Conservation (phyloP, 768 basidiomycete genomes). For the Sutorius australiensis region DNA sequence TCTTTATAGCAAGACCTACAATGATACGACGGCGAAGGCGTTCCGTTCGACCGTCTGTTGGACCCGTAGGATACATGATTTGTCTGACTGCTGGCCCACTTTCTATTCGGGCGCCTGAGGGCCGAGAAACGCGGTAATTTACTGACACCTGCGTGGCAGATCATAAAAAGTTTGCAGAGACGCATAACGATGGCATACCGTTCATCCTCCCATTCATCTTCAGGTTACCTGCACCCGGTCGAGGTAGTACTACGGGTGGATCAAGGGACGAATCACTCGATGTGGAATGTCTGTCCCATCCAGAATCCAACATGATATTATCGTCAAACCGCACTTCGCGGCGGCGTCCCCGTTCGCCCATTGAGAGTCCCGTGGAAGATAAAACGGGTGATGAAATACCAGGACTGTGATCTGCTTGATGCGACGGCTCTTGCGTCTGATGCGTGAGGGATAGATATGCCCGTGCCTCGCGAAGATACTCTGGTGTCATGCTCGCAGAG, state of each 20-base stretch:
- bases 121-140: conserved; percentile 32
- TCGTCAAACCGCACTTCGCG: conserved; percentile 34
- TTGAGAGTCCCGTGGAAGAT: conserved; percentile 30
- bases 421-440: conserved; percentile 11
- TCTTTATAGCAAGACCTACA: conserved; percentile 50
- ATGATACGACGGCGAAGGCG: conserved; percentile 30
- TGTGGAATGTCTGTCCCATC: conserved; percentile 29
- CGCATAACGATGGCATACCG: conserved; percentile 13
- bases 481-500: conserved; percentile 31
- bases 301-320: conserved; percentile 28
- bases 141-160: conserved; percentile 20
- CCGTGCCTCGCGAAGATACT: conserved; percentile 32
- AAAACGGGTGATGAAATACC: conserved; percentile 25
- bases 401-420: conserved; percentile 17
- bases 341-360: conserved; percentile 26
- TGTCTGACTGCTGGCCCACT: conserved; percentile 11
- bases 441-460: conserved; percentile 32
- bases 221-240: conserved; percentile 7
- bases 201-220: conserved; percentile 22
- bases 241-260: conserved; percentile 17
- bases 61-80: conserved; percentile 2
- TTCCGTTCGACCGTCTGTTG: conserved; percentile 10
- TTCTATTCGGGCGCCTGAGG: conserved; percentile 21
- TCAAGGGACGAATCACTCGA: conserved; percentile 30
- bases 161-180: background rate